phyloP scores from a whole-genome alignment of 805 yeast genomes.

The Pichia scutulata region DNA sequence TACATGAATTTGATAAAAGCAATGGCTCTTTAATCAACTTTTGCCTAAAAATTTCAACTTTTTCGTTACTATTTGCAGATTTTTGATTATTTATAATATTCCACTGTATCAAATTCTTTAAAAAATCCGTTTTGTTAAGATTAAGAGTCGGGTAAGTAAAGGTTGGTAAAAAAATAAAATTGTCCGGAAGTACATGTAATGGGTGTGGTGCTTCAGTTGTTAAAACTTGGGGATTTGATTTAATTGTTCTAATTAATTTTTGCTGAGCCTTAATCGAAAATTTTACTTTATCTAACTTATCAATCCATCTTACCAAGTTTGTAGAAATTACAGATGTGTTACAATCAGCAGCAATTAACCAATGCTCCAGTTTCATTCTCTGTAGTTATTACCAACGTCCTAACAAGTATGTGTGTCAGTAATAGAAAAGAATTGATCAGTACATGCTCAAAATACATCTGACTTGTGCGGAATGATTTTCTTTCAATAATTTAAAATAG shows the following conservation, averaged over 20 bases:
- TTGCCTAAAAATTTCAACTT: neutral
- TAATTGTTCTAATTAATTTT: neutral
- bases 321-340: neutral
- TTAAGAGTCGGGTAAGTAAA: no score
- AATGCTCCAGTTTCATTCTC: neutral
- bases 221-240: neutral
- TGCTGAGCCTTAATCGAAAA: slow-evolving; percentile 6
- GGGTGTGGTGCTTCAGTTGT: neutral
- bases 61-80: neutral
- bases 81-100: neutral
- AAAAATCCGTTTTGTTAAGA: no score
- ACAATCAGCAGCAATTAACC: neutral
- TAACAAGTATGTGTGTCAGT: neutral
- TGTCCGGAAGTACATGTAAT: neutral
- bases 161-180: neutral
- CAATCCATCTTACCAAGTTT: neutral
- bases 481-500: no score
- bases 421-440: neutral
- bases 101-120: neutral
- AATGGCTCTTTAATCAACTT: neutral
- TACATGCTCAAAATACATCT: no score
- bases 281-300: neutral
- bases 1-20: neutral
- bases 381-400: no score
- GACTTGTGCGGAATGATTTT: neutral